Percentiles rank a stretch among this genome's conserved stretches.
Evolutionary conservation across 202 grass and related monocot species (phyloP).

Genomic region (Panicum virgatum): DNA sequence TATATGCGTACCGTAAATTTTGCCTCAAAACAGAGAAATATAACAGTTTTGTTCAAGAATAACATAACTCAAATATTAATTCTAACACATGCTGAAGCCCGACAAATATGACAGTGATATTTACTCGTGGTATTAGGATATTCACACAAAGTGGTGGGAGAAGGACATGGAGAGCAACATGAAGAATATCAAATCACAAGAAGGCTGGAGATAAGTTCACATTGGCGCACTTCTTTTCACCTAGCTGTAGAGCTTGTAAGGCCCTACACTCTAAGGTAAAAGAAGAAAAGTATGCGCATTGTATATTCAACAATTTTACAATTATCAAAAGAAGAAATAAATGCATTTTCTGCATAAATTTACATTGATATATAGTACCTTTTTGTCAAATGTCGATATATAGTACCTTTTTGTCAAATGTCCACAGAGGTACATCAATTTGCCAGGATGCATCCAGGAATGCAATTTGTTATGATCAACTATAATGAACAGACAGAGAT

Average conservation of each 20-base stretch:
- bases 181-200: conserved; percentile 48
- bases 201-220: conserved; percentile 55
- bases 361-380: conserved; percentile 12
- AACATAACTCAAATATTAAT: conserved; percentile 22
- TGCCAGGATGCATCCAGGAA: conserved; percentile 37
- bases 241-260: conserved; percentile 55
- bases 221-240: conserved; percentile 43
- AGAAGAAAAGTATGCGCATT: conserved; percentile 17
- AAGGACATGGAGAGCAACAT: conserved; percentile 46
- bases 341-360: background rate
- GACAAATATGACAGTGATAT: conserved; percentile 9
- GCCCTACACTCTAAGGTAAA: conserved; percentile 65
- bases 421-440: conserved; percentile 57
- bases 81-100: conserved; percentile 16
- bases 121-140: conserved; percentile 18
- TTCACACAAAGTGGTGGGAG: conserved; percentile 40
- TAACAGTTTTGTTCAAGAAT: conserved; percentile 22
- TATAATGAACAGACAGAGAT: conserved; percentile 43
- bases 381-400: conserved; percentile 29
- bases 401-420: conserved; percentile 26
- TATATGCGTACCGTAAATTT: background rate
- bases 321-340: background rate
- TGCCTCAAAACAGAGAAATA: background rate
- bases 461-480: conserved; percentile 58
- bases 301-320: conserved; percentile 14